Base-by-base conservation (phyloP, 1,139 yeast species). In the Lodderomyces oxycetoniae region DNA sequence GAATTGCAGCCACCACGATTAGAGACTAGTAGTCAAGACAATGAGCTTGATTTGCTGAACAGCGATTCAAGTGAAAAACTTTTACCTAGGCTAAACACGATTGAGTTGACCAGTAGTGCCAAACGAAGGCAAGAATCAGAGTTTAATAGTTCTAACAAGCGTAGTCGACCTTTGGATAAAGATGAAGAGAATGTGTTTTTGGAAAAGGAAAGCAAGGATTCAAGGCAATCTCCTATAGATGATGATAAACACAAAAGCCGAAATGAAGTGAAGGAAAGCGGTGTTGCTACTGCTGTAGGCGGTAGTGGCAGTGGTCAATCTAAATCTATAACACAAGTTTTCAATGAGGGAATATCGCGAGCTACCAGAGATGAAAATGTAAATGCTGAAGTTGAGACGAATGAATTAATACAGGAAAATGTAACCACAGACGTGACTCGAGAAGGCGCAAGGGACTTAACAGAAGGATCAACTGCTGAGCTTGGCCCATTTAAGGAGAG, bases 111-210 rank as follows among this genome's bases (percentile, higher is more conserved):
- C 36, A 28, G 34, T 37, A 25, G 34, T 37, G 28, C n/a, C 17
- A 34, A 30, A 26, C 20, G 22, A 30, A 23, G 24, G 26, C 20
- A 30, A 7, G 27, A 30, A 26, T 22, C 12, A 19, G 24, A 34
- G 20, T 26, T 30, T 37, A 13, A 37, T 26, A 27, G 32, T 27
- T 26, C 26, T 22, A 14, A 17, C 13, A 41, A 40, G 30, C 39
- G 35, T 27, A 32, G 42, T 34, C 37, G 26, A 24, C n/a, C 3
- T 5, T 20, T 43, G 38, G 44, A 28, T 6, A n/a, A 44, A 23
- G 46, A 50, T 26, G 55, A 50, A 17, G 58, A 57, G 17, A 62
- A 62, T 42, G 61, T 63, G n/a, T 63, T 63, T 41, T 46, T 61
- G 34, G 69, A 62, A 22, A 38, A 25, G 4, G 20, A 21, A 17